phyloP scores from a whole-genome alignment of 768 basidiomycete genomes.

The Mycena belliarum region DNA sequence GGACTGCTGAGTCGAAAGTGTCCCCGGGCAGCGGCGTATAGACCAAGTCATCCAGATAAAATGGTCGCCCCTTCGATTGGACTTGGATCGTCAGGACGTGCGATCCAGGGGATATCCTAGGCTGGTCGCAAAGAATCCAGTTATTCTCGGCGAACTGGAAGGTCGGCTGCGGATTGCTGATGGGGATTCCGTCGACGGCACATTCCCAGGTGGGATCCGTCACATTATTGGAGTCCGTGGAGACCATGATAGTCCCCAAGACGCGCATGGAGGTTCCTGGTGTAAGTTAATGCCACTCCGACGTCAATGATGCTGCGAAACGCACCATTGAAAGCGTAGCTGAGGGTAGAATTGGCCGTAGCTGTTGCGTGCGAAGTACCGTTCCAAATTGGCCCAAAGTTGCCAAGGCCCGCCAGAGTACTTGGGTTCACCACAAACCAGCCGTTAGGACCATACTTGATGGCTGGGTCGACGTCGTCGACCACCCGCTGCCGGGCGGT shows the following conservation, averaged over 20 bases:
- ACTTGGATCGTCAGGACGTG: slow-evolving; percentile 32
- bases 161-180: slow-evolving; percentile 18
- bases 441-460: slow-evolving; percentile 5
- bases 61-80: slow-evolving; percentile 24
- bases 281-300: too few species aligned
- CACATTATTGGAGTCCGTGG: slow-evolving; percentile 15
- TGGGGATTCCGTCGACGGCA: slow-evolving; percentile 29
- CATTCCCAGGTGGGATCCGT: slow-evolving; percentile 33
- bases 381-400: slow-evolving; percentile 16
- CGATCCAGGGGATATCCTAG: slow-evolving; percentile 22
- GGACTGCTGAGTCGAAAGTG: not conserved
- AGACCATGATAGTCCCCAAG: slow-evolving; percentile 23
- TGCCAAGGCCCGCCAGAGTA: slow-evolving; percentile 1
- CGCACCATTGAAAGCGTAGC: slow-evolving; percentile 6
- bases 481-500: slow-evolving; percentile 1
- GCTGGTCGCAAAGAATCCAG: slow-evolving; percentile 30
- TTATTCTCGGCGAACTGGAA: slow-evolving; percentile 31
- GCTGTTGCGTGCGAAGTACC: slow-evolving; percentile 1
- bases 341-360: not conserved
- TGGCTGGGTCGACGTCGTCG: slow-evolving; percentile 15
- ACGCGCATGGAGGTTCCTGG: slow-evolving; percentile 29
- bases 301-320: not conserved
- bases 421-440: slow-evolving; percentile 10
- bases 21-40: slow-evolving; percentile 23
- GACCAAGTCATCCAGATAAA: slow-evolving; percentile 31